Base-by-base conservation (phyloP, 108 stramenopile genomes). In the Nitzschia sp. region DNA sequence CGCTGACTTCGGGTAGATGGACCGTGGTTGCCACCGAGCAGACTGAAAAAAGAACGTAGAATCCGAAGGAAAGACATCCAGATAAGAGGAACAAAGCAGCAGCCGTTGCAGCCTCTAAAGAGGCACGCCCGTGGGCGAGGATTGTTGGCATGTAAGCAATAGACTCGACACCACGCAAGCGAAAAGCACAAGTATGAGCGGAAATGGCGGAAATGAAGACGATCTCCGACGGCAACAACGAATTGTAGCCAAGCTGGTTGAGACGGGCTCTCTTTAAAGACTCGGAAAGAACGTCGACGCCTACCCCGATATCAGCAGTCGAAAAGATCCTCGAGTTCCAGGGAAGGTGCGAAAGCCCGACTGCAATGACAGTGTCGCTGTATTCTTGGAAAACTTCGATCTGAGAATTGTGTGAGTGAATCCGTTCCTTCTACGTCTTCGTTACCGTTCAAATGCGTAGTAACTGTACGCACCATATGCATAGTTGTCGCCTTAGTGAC, bases 401-500 rank as follows among this genome's bases (percentile, higher is more conserved):
- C 87, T 88, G 48, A 9, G n/a, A 41, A 44, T 1, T 1, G 2
- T 8, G 13, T 1, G 38, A 41, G 38, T 41, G 11, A 6, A 41
- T n/a, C n/a, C n/a, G n/a, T n/a, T n/a, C n/a, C n/a, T n/a, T n/a
- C n/a, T n/a, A n/a, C n/a, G n/a, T n/a, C n/a, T n/a, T n/a, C n/a
- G n/a, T n/a, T n/a, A n/a, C n/a, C n/a, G n/a, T n/a, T n/a, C n/a
- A n/a, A 41, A 41, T 41, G 9, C 38, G 9, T 13, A 13, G 38
- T 13, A 13, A 6, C 6, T 54, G 55, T n/a, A 61, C 82, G 63
- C 63, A 95, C 80, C 96, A 98, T 97, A 58, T 95, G 88, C 66
- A 71, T 82, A 1, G 95, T 94, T 48, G 91, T 94, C 28, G 67
- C 58, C 62, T 96, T 93, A 13, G 96, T 97, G 0, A 90, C 93